These are phyloP conservation scores for Nemania sp. DNA, from an alignment of 2,329 filamentous ascomycete genomes.

Conservation along the genomic window DNA sequence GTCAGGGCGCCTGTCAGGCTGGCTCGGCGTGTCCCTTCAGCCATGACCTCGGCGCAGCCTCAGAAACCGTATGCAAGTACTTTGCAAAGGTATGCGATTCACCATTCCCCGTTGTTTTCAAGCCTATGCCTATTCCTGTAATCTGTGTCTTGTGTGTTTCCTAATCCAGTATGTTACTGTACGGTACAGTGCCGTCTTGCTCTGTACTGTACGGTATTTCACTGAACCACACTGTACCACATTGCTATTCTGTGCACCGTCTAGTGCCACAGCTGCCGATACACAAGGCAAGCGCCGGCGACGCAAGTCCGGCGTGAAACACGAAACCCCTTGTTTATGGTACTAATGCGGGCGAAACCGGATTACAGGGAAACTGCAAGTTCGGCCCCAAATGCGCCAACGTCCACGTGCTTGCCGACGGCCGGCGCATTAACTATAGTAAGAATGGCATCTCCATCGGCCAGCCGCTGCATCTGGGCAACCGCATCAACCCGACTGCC, in stretches of 20 bases:
- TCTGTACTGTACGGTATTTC: no score
- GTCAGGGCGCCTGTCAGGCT: slow-evolving; percentile 93
- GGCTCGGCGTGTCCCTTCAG: slow-evolving; percentile 95
- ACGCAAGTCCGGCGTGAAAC: not conserved
- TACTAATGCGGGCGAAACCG: slow-evolving; percentile 33
- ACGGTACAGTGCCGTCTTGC: no score
- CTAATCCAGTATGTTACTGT: no score
- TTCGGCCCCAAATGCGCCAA: slow-evolving; percentile 98
- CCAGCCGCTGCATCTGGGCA: slow-evolving; percentile 62
- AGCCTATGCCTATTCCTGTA: no score
- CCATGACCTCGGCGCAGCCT: slow-evolving; percentile 82
- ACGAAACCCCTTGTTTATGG: not conserved
- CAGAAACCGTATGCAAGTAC: slow-evolving; percentile 96
- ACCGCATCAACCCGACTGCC: slow-evolving; percentile 63
- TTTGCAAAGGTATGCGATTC: slow-evolving; percentile 82
- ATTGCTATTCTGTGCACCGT: no score
- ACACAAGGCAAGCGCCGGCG: not conserved
- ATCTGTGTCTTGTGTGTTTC: no score
- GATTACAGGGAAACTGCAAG: slow-evolving; percentile 90
- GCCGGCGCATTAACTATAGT: slow-evolving; percentile 83
- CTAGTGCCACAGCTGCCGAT: not conserved
- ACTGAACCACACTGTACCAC: no score
- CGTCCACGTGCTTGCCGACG: slow-evolving; percentile 92
- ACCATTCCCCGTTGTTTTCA: not conserved
- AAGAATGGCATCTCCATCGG: slow-evolving; percentile 70